These are phyloP conservation scores for Zangia roseola DNA, from an alignment of 768 basidiomycete species.

Conservation along the genomic window DNA sequence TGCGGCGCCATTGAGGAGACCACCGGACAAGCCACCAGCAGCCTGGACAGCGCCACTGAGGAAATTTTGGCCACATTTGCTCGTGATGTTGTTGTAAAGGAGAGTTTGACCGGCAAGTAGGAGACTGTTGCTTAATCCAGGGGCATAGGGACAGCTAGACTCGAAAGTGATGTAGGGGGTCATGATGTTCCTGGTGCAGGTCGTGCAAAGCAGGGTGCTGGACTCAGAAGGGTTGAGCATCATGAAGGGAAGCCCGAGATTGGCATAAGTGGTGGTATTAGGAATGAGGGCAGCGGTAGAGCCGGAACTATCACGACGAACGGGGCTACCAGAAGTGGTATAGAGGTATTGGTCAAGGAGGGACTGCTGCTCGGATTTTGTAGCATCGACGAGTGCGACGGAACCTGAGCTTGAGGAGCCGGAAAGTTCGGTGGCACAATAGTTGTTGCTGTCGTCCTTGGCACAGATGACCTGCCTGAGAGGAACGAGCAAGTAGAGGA, in stretches of 20 bases:
- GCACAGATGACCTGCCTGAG: constrained; percentile 68
- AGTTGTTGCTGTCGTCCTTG: constrained; percentile 68
- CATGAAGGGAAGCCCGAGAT: constrained; percentile 77
- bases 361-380: constrained; percentile 8
- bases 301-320: constrained; percentile 27
- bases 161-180: constrained; percentile 78
- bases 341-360: constrained; percentile 28
- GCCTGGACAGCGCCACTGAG: constrained; percentile 64
- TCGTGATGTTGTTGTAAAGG: constrained; percentile 62
- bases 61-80: constrained; percentile 72
- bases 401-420: constrained; percentile 24
- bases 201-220: constrained; percentile 63
- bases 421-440: constrained; percentile 59
- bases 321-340: constrained; percentile 11
- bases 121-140: constrained; percentile 63
- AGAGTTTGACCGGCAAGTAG: constrained; percentile 63
- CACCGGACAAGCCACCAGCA: constrained; percentile 54
- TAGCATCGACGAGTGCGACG: constrained; percentile 8
- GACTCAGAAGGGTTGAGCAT: constrained; percentile 58
- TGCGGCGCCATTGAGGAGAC: constrained; percentile 34
- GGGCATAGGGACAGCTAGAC: constrained; percentile 66
- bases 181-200: constrained; percentile 79
- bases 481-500: constrained; percentile 70
- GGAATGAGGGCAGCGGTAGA: constrained; percentile 38
- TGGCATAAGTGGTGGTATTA: constrained; percentile 52